phyloP scores from a whole-genome alignment of 441 rosid species.

The Daphne laureola region DNA sequence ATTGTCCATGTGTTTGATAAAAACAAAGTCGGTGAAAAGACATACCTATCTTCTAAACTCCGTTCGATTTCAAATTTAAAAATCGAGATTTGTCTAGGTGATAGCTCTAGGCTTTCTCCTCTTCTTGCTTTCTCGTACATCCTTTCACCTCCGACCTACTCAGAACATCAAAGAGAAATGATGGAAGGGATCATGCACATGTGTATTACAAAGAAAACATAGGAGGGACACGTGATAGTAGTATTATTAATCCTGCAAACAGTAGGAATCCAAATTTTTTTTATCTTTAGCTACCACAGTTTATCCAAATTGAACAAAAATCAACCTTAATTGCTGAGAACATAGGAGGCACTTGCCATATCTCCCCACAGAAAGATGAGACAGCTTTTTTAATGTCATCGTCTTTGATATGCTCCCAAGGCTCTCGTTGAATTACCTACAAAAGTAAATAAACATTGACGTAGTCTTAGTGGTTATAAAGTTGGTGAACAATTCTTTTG shows the following conservation, averaged over 20 bases:
- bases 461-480: no score
- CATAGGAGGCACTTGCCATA: constrained; percentile 99
- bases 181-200: no score
- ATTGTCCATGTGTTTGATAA: no score
- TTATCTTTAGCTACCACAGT: no score
- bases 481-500: no score
- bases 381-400: constrained; percentile 67
- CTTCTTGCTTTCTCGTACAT: constrained; percentile 97
- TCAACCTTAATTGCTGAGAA: constrained; percentile 97
- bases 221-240: no score
- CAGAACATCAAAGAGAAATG: not conserved
- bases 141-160: constrained; percentile 91
- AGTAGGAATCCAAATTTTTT: no score
- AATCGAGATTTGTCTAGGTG: constrained; percentile 86
- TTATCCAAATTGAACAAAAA: constrained; percentile 8
- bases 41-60: constrained; percentile 86
- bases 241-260: no score
- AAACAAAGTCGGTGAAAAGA: not conserved
- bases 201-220: no score
- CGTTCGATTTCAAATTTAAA: constrained; percentile 76
- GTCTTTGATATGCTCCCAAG: constrained; percentile 96
- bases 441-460: constrained; percentile 1
- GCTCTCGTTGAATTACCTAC: constrained; percentile 86
- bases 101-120: constrained; percentile 85
- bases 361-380: constrained; percentile 80